Conservation (phyloP, 176 grass and related monocot species). For the Stipa capillata region DNA sequence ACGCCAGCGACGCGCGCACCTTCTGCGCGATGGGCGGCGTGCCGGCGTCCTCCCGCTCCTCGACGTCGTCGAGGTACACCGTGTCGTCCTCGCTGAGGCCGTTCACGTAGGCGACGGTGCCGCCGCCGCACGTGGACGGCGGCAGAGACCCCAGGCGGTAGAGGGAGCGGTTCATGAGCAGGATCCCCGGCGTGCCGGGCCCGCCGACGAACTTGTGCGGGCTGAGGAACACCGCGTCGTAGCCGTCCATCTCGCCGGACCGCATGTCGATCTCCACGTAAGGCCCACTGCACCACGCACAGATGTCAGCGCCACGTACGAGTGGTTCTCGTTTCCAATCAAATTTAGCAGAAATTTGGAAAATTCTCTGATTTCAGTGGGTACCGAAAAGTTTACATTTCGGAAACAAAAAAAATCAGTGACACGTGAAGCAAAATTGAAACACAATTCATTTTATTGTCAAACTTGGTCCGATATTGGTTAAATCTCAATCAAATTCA, state of each 20-base stretch:
- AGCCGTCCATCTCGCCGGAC: slow-evolving; percentile 60
- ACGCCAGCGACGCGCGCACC: slow-evolving; percentile 57
- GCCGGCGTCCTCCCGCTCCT: slow-evolving; percentile 72
- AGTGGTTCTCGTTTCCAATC: no score
- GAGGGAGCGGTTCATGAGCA: slow-evolving; percentile 61
- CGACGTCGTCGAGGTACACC: slow-evolving; percentile 50
- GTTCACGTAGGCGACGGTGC: slow-evolving; percentile 77
- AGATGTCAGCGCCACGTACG: background rate
- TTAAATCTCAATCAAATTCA: no score
- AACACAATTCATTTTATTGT: no score
- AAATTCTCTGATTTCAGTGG: no score
- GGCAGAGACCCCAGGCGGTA: slow-evolving; percentile 34
- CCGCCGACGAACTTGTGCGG: slow-evolving; percentile 90
- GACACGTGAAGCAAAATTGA: no score
- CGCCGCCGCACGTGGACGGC: slow-evolving; percentile 70
- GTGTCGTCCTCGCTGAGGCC: slow-evolving; percentile 50
- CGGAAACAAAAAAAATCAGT: no score
- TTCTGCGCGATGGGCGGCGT: slow-evolving; percentile 73
- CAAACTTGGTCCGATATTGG: no score
- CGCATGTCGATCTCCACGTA: slow-evolving; percentile 83
- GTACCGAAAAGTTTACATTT: no score
- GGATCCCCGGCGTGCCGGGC: slow-evolving; percentile 66
- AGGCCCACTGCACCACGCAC: slow-evolving; percentile 39
- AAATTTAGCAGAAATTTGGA: no score
- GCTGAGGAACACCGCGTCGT: slow-evolving; percentile 85